phyloP scores from a whole-genome alignment of 106 monocot genomes.

The Dendrobium nobile region DNA sequence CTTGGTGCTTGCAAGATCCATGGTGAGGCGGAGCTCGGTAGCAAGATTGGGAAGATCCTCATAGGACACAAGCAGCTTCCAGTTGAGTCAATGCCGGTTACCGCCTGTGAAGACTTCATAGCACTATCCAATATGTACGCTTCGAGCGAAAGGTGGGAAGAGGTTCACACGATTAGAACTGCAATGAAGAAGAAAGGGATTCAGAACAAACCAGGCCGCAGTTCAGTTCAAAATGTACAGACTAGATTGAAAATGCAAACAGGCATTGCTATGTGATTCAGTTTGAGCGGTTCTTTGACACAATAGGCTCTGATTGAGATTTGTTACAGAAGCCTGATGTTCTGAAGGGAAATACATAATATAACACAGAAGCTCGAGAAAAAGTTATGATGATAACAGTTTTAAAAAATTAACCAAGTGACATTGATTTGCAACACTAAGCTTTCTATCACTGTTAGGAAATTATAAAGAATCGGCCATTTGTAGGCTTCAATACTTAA shows the following conservation, averaged over 20 bases:
- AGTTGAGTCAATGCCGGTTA: neutral
- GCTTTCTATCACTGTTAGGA: no score
- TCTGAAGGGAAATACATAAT: no score
- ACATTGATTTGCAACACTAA: no score
- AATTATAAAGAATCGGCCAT: no score
- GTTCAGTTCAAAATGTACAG: constrained; percentile 11
- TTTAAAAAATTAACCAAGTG: no score
- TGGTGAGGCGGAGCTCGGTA: constrained; percentile 15
- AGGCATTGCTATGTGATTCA: neutral
- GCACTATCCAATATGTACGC: constrained; percentile 48
- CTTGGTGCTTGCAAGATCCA: constrained; percentile 36
- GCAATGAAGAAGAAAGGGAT: constrained; percentile 18
- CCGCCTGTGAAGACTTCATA: constrained; percentile 26
- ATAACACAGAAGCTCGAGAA: no score
- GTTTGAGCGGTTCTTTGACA: neutral
- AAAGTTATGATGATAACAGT: no score
- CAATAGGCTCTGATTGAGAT: no score
- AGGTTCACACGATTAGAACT: constrained; percentile 23
- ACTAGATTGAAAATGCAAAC: neutral
- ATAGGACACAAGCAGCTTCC: constrained; percentile 4
- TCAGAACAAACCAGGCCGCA: constrained; percentile 19
- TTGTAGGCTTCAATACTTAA: no score
- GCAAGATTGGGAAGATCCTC: constrained; percentile 22
- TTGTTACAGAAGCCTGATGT: no score
- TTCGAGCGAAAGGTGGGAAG: constrained; percentile 32